Base-by-base conservation (phyloP, 1,139 yeast genomes). In the Nakaseomyces bracarensis region DNA sequence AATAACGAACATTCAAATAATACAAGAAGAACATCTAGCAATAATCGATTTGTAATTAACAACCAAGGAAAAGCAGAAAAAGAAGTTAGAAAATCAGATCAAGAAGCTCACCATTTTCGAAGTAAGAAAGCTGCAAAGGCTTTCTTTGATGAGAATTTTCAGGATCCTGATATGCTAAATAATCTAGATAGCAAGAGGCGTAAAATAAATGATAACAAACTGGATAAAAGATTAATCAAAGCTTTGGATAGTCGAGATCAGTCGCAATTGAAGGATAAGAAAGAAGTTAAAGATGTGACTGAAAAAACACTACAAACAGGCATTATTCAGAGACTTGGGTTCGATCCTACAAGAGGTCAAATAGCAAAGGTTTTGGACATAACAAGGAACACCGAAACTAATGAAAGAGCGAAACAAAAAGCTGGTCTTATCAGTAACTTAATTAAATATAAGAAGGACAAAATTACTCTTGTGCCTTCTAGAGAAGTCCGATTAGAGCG, bases 81-180 rank as follows among this genome's bases (percentile, higher is more conserved):
- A 21, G 23, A 35, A 38, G 46, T 52, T 43, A 54, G 56, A 43
- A 49, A 55, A 8, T 43, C 48, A 2, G 47, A 53, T 11, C 39
- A 44, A 13, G 51, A 56, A 22, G 53, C 57, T 20, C 52, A 54
- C 18, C 60, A 64, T 39, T 73, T 71, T 46, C 63, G 67, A 8
- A 65, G 63, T 42, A 60, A 59, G 2, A 56, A 60, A 14, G 68
- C 73, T 1, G 71, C 72, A 20, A 61, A 61, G 39, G 76, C 77
- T 2, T 74, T 73, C 50, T 71, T 69, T 50, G 65, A 68, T 49
- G 72, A 68, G 30, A 66, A 67, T 35, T 75, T 65, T 46, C 69
- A 67, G 7, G 71, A 74, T 50, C 75, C 79, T 1, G 72, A 69
- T 22, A 57, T 69, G 11, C 63, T 65, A 47, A 69, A 56, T 36